Percentiles rank a stretch among this genome's conserved stretches.
phyloP scores from a whole-genome alignment of 768 basidiomycete species.

The Termitomyces titanicus region DNA sequence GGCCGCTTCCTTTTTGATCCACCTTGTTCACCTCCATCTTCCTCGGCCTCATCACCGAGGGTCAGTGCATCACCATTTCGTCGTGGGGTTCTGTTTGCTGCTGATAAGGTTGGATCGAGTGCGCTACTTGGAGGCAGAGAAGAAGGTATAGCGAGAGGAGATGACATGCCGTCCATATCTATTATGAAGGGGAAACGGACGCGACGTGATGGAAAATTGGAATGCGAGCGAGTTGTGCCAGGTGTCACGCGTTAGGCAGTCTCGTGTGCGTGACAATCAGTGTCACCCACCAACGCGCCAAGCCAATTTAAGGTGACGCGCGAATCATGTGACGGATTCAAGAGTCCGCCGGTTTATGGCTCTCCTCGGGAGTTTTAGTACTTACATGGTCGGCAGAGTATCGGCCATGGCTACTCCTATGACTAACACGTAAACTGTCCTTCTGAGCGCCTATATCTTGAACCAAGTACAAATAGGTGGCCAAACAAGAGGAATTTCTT shows the following conservation, averaged over 20 bases:
- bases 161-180: slow-evolving; percentile 56
- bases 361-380: too few species aligned
- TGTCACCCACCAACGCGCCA: too few species aligned
- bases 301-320: too few species aligned
- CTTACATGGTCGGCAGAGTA: too few species aligned
- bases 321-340: too few species aligned
- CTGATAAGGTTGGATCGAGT: slow-evolving; percentile 33
- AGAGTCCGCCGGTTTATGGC: too few species aligned
- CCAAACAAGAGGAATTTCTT: slow-evolving; percentile 24
- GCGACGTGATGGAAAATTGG: slow-evolving; percentile 31
- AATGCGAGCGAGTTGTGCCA: slow-evolving; percentile 10
- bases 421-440: too few species aligned
- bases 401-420: too few species aligned
- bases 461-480: slow-evolving; percentile 28
- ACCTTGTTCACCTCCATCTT: slow-evolving; percentile 32
- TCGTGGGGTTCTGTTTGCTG: slow-evolving; percentile 31
- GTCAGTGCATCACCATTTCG: slow-evolving; percentile 50
- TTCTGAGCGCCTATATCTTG: slow-evolving; percentile 25
- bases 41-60: slow-evolving; percentile 51
- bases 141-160: slow-evolving; percentile 49
- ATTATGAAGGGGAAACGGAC: slow-evolving; percentile 32
- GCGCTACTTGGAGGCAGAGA: slow-evolving; percentile 51
- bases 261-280: slow-evolving; percentile 35
- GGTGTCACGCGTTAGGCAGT: slow-evolving; percentile 29
- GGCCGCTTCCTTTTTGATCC: slow-evolving; percentile 42